Evolutionary conservation across 305 asterid species (phyloP).

Genomic region (Fraxinus angustifolia): DNA sequence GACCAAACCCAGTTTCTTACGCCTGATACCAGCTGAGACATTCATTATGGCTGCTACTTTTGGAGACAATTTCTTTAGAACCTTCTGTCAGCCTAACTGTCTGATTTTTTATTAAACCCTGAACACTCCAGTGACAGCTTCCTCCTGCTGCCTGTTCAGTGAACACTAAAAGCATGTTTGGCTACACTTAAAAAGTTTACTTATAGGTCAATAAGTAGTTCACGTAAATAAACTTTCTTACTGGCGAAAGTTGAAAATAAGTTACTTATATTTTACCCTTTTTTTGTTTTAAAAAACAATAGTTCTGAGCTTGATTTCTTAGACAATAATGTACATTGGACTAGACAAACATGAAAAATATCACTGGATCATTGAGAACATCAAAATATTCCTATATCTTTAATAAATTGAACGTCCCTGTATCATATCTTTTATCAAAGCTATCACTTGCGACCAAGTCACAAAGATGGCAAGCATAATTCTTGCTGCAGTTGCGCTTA

Average conservation of each 20-base stretch:
- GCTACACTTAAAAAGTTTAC: background rate
- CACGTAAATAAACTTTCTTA: background rate
- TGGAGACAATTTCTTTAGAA: constrained; percentile 17
- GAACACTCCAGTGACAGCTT: constrained; percentile 46
- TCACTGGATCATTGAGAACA: background rate
- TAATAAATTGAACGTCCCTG: background rate
- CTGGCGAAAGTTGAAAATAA: background rate
- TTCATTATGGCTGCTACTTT: constrained; percentile 15
- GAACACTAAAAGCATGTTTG: background rate
- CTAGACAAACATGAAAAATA: background rate
- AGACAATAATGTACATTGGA: background rate
- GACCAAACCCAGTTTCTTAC: constrained; percentile 38
- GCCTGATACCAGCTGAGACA: constrained; percentile 22
- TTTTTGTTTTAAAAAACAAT: background rate
- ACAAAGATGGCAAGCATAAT: background rate
- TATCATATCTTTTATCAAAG: background rate
- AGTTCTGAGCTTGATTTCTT: background rate
- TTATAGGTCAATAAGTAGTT: background rate
- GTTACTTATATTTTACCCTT: background rate
- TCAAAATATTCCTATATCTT: background rate
- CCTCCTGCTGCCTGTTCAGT: constrained; percentile 18
- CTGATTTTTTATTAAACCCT: constrained; percentile 29
- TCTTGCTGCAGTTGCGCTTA: background rate
- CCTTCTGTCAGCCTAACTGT: constrained; percentile 26
- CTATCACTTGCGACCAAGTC: background rate